Evolutionary conservation across 164 flowering plant genomes (phyloP), one percentile per base, ranked within the genome.

Genomic region (Annona cherimola): DNA sequence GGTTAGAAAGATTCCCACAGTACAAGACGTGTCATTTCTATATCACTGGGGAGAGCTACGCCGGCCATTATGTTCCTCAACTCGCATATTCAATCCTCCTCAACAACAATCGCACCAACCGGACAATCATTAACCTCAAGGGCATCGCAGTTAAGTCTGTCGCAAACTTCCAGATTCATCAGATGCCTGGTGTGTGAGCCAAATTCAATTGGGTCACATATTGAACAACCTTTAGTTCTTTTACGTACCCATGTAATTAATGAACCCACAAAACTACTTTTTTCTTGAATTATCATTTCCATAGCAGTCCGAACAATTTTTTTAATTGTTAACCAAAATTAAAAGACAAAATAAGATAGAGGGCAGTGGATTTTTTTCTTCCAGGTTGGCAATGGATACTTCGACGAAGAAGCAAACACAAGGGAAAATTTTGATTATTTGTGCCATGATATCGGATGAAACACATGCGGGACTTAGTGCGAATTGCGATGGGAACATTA

Each of bases 41-140:
- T 80, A 72, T 90, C 19, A 66, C 94, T 12, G 92, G 94, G 66
- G 92, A 90, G 79, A 83, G 84, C 78, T 83, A 83, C 4, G 82
- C 78, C 0, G 82, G 86, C 3, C 85, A 83, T 50, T 88, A 90
- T 59, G 86, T 87, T 45, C 94, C 94, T 72, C 92, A 90, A 59
- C 81, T 90, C 5, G 89, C 92, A 4, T 86, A 86, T 71, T 79
- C 86, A 9, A 69, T 90, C 0, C 81, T 71, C 46, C 86, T 85
- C 43, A 46, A 88, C 18, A 90, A 87, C 73, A 83, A 84, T 14
- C 74, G 79, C 7, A 69, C 67, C 1, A 79, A 77, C 18, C 78
- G 78, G 59, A 76, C 83, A 4, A 35, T 69, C 3, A 83, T 89
- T 43, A 84, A 87, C 69, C 87, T 90, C 70, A 88, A 86, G 82